Percentiles rank a stretch among this genome's conserved stretches.
phyloP scores from a whole-genome alignment of 257 asterid genomes.

The Eucommia ulmoides region DNA sequence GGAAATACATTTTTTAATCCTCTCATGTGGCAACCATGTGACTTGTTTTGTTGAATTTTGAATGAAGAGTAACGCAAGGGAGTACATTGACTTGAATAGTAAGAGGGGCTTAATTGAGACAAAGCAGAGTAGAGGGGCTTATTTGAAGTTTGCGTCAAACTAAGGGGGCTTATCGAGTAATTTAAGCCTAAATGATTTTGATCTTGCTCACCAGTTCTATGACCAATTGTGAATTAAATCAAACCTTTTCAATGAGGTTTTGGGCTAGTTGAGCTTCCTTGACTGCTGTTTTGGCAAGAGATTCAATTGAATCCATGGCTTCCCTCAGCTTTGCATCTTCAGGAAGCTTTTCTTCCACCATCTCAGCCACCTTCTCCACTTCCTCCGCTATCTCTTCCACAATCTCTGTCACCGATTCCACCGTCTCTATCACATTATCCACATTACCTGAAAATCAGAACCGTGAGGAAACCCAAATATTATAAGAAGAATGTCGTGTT shows the following conservation, averaged over 20 bases:
- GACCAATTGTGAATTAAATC: no score
- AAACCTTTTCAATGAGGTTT: conserved; percentile 22
- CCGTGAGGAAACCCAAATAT: background rate
- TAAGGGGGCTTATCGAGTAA: no score
- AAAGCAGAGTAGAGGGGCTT: no score
- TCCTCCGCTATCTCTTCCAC: conserved; percentile 20
- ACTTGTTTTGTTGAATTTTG: no score
- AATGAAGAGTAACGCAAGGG: no score
- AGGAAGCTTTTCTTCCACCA: conserved; percentile 12
- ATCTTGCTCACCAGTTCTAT: no score
- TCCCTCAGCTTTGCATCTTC: conserved; percentile 11
- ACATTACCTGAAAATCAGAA: conserved; percentile 8
- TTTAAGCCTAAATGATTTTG: no score
- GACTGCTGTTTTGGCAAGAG: conserved; percentile 13
- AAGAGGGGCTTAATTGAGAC: no score
- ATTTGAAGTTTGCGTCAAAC: no score
- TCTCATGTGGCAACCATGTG: no score
- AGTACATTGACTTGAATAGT: no score
- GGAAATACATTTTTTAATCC: no score
- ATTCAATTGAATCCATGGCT: conserved; percentile 6
- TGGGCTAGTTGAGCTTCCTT: conserved; percentile 10
- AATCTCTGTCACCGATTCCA: conserved; percentile 13
- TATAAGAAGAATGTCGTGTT: background rate
- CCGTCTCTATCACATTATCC: conserved; percentile 8
- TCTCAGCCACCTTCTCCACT: conserved; percentile 19